Conservation (phyloP, 306 rosid species). For the Vicia sativa region DNA sequence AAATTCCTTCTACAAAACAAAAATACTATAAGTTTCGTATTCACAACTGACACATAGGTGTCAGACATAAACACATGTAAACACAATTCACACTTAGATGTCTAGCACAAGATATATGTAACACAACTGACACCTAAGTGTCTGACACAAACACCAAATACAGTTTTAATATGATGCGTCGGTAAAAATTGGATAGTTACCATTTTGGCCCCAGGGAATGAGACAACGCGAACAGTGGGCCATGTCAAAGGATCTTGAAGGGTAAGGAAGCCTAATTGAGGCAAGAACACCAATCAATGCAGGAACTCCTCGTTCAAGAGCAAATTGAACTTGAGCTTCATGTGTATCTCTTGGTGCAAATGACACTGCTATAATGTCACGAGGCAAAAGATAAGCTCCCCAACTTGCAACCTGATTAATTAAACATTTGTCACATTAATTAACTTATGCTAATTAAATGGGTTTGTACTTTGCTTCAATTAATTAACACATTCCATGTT, state of each 20-base stretch:
- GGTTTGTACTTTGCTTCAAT: not conserved
- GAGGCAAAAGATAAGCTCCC: slow-evolving; percentile 90
- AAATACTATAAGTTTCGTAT: not conserved
- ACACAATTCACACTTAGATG: too few relatives aligned
- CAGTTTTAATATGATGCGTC: not conserved
- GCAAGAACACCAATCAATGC: slow-evolving; percentile 91
- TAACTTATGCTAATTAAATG: slow-evolving; percentile 3
- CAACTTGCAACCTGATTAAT: slow-evolving; percentile 86
- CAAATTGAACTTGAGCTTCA: slow-evolving; percentile 98
- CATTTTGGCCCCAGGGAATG: slow-evolving; percentile 85
- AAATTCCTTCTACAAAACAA: slow-evolving; percentile 68
- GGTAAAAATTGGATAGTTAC: slow-evolving; percentile 41
- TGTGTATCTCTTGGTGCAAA: slow-evolving; percentile 98
- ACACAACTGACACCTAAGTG: too few relatives aligned
- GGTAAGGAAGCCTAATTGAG: slow-evolving; percentile 92
- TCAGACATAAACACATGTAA: not conserved
- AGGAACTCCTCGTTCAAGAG: slow-evolving; percentile 96
- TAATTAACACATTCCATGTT: too few relatives aligned
- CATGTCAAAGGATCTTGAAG: slow-evolving; percentile 92
- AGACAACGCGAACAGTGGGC: slow-evolving; percentile 99
- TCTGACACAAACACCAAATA: too few relatives aligned
- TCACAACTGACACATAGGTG: not conserved
- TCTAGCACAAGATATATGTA: too few relatives aligned
- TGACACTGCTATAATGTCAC: slow-evolving; percentile 79
- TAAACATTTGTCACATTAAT: not conserved